These are phyloP conservation scores for Rhodotorula sp. DNA, from an alignment of 1,284 basidiomycete species.

Conservation along the genomic window DNA sequence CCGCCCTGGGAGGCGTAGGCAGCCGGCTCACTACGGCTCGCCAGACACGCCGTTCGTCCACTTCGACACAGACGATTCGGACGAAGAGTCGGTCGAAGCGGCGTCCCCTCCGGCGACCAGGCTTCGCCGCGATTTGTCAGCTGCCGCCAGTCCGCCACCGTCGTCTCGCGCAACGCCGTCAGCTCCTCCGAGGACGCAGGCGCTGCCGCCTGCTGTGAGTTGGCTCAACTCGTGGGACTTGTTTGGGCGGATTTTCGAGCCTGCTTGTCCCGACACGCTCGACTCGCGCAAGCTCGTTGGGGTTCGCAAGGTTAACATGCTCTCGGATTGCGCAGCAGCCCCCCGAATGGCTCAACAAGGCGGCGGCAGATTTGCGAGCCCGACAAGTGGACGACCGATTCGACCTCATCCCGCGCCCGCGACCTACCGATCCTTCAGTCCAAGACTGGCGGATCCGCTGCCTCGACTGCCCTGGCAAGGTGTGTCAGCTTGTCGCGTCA, in stretches of 20 bases:
- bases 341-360: conserved; percentile 44
- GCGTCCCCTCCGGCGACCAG: not conserved
- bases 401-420: conserved; percentile 60
- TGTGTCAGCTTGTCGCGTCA: conserved; percentile 46
- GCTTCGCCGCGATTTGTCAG: not conserved
- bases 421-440: conserved; percentile 55
- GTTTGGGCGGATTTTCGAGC: not conserved
- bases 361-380: conserved; percentile 63
- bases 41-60: conserved; percentile 37
- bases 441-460: conserved; percentile 92
- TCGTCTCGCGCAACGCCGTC: not conserved
- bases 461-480: conserved; percentile 90
- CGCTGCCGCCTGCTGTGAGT: not conserved
- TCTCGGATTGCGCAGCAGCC: conserved; percentile 13
- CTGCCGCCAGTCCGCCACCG: not conserved
- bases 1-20: not conserved
- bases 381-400: conserved; percentile 81
- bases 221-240: too few species aligned
- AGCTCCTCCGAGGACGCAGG: not conserved
- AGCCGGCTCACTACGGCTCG: conserved; percentile 16
- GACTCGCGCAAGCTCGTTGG: not conserved
- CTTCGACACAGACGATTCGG: conserved; percentile 22
- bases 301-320: not conserved
- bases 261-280: too few species aligned
- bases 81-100: not conserved